Base-by-base conservation (phyloP, 2,329 filamentous ascomycete genomes). In the Incumbomyces delicatus region DNA sequence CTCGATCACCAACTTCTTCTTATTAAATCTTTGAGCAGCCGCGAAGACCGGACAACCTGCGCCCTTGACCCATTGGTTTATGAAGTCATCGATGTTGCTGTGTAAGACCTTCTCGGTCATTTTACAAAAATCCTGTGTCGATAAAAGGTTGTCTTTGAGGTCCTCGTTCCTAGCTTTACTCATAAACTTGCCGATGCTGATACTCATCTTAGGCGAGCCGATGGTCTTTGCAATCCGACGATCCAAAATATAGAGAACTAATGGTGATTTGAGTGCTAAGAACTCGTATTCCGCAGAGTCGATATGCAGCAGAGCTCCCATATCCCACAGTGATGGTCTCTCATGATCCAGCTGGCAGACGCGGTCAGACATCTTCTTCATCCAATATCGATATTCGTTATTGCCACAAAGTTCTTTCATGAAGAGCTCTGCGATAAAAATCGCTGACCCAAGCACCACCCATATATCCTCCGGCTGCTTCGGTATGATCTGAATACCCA, bases 1-100 rank as follows among this genome's bases (percentile, higher is more conserved):
- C 64, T 96, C 89, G 1, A 98, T 87, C 22, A 90, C 89, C 3
- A 96, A 74, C 57, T 94, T 85, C 70, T 98, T 98, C 70, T 96
- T 96, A 62, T 98, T 98, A 68, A 98, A 98, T 14, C 83, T 78
- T 55, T 95, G 89, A 33, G 81, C 85, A 41, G 94, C 85, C 41
- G 83, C 75, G 57, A 98, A 94, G 35, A 81, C 78, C 0, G 94
- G 92, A 58, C 89, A 96, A 1, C 94, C 94, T 13, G 87, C 82
- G 10, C 85, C 83, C 53, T 83, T 78, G 0, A 98, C 78, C 90
- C 90, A 98, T 61, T 98, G 90, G 36, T 82, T 80, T 75, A 94
- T 96, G 62, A 98, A 96, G 1, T 79, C 75, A 52, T 98, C 92
- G 0, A 95, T 76, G 61, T 87, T 85, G 50, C 84, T 83, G 58